Base-by-base conservation (phyloP, 768 basidiomycete genomes). In the Suillus spraguei region DNA sequence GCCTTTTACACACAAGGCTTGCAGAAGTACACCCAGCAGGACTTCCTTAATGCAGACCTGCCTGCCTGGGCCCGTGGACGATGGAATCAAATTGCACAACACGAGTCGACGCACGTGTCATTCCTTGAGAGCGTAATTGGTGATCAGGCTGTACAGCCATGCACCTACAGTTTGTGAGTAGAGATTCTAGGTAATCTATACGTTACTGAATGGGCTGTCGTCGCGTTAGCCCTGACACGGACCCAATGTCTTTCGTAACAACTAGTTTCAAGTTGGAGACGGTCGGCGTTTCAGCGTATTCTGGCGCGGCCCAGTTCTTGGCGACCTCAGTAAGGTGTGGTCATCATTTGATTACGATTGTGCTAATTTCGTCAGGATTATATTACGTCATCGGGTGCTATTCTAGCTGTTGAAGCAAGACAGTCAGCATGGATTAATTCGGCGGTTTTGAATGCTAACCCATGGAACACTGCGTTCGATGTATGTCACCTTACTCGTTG, bases 231-330 rank as follows among this genome's bases (percentile, higher is more conserved):
- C 82, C 80, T 5, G 76, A 79, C 69, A 77, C 77, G 42, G 81
- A 81, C 67, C 73, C 79, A 38, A 63, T 69, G 5, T 74, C 78
- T 22, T 87, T 87, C 75, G 71, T 79, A 42, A 76, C 75, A 14
- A 69, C 82, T 17, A 78, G 83, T 28, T 77, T 77, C 64, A 71
- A 81, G 60, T 71, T 88, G 46, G 86, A 88, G 76, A 78, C 80
- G 36, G 82, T 90, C 49, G 80, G 79, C 13, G 78, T 81, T 5
- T 80, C 84, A 8, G 86, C 87, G 7, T 90, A 87, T 70, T 79
- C 83, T 62, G 90, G 89, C 17, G 83, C 83, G 1, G 76, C 83
- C 2, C 75, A 77, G 20, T 76, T 74, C 65, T 71, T 86, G 61
- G 49, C 68, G 28, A 70, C 77, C 60, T 60, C 67, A 50, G 71